Percentiles rank a stretch among this genome's conserved stretches.
Evolutionary conservation across 257 asterid genomes (phyloP).

Genomic region (Penstemon davidsonii): DNA sequence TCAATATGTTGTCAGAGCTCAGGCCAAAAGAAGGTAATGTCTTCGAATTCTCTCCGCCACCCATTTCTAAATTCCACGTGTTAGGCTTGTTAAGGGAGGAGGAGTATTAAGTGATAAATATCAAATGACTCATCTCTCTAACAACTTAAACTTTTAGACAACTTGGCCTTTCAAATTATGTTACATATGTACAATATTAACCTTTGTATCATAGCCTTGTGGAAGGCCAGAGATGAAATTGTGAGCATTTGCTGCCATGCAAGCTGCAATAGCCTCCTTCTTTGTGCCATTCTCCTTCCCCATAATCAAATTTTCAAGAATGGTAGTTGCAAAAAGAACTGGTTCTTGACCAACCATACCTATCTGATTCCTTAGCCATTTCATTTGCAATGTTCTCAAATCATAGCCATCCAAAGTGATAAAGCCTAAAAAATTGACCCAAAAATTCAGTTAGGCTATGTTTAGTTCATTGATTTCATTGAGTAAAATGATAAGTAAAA

Average conservation of each 20-base stretch:
- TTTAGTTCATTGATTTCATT: too few species aligned
- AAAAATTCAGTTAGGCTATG: not conserved
- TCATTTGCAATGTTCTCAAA: conserved; percentile 73
- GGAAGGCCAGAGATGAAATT: conserved; percentile 63
- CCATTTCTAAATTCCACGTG: too few species aligned
- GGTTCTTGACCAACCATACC: conserved; percentile 97
- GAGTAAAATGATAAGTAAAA: too few species aligned
- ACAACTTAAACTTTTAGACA: too few species aligned
- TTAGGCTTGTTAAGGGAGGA: too few species aligned
- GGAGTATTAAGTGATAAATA: too few species aligned
- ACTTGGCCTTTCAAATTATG: too few species aligned
- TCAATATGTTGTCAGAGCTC: too few species aligned
- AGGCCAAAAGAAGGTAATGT: too few species aligned
- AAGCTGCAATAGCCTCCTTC: conserved; percentile 67
- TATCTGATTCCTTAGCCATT: conserved; percentile 82
- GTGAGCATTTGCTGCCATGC: conserved; percentile 74
- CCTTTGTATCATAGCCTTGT: conserved; percentile 80
- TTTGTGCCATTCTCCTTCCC: conserved; percentile 73
- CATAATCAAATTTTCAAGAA: conserved; percentile 74
- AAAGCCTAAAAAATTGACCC: conserved; percentile 43
- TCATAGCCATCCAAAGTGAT: conserved; percentile 70
- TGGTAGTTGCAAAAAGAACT: conserved; percentile 65
- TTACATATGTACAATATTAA: not conserved
- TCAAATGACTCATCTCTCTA: too few species aligned
- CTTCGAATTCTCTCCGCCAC: too few species aligned